A percentile compares a stretch with the other conserved stretches of the same genome.
These are phyloP conservation scores for Chlorokybus atmophyticus DNA, from an alignment of 139 green algal species.

Conservation along the genomic window DNA sequence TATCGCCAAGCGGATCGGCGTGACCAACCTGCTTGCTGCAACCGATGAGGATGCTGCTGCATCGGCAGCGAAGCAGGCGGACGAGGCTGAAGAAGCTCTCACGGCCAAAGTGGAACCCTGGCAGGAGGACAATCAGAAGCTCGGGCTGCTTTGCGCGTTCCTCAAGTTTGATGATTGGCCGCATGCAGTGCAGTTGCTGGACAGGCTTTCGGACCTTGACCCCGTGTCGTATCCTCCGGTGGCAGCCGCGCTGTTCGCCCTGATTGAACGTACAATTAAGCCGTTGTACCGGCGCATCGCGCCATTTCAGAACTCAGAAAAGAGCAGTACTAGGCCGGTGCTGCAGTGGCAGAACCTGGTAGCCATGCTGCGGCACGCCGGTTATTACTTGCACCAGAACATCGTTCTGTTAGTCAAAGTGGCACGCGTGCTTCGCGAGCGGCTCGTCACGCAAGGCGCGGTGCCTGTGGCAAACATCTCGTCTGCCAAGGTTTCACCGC, in stretches of 20 bases:
- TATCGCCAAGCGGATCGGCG: constrained; percentile 39
- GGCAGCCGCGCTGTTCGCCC: constrained; percentile 6
- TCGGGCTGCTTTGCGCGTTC: constrained; percentile 16
- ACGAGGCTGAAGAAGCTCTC: too few relatives aligned
- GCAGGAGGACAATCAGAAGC: constrained; percentile 23
- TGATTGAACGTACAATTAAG: not conserved
- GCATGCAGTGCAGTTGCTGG: too few relatives aligned
- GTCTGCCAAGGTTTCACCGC: too few relatives aligned
- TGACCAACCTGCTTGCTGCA: constrained; percentile 34
- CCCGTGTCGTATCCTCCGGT: constrained; percentile 11
- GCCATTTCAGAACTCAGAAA: not conserved
- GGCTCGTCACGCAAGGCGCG: too few relatives aligned
- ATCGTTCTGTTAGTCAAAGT: constrained; percentile 27
- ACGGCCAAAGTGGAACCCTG: constrained; percentile 1
- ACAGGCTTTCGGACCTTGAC: constrained; percentile 15
- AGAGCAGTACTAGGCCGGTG: constrained; percentile 1
- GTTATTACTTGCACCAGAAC: constrained; percentile 22
- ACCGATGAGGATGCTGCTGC: too few relatives aligned
- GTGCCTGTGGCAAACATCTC: too few relatives aligned
- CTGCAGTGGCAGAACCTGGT: too few relatives aligned
- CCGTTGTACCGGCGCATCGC: not conserved
- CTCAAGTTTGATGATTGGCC: constrained; percentile 16
- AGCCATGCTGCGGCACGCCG: constrained; percentile 18
- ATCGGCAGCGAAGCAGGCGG: too few relatives aligned
- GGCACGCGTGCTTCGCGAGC: too few relatives aligned